phyloP scores from a whole-genome alignment of 345 rosid genomes.

The Abelmoschus esculentus region DNA sequence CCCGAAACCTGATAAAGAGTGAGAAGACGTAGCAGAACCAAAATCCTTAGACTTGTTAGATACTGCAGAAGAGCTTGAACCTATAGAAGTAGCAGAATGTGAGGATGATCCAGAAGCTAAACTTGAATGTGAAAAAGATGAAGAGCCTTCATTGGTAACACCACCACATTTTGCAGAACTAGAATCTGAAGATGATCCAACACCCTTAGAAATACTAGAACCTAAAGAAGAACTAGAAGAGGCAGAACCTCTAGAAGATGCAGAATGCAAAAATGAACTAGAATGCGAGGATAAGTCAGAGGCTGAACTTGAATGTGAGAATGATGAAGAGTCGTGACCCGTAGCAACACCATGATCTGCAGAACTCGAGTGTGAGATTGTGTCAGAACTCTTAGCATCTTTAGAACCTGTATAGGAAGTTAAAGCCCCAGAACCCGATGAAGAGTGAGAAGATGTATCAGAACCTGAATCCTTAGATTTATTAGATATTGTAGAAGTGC shows the following conservation, averaged over 20 bases:
- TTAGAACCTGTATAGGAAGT: neutral
- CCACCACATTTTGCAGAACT: too few species aligned
- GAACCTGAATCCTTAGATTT: too few species aligned
- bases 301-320: neutral
- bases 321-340: neutral
- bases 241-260: neutral
- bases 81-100: neutral
- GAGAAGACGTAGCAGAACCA: neutral
- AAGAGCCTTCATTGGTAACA: too few species aligned
- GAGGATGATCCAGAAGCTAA: too few species aligned
- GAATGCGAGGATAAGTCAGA: neutral
- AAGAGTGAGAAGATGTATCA: too few species aligned
- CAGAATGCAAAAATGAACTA: neutral
- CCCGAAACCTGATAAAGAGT: neutral
- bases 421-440: neutral
- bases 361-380: neutral
- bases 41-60: neutral
- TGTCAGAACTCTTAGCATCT: neutral
- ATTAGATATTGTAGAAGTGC: too few species aligned
- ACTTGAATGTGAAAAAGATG: neutral
- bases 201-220: neutral
- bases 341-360: neutral
- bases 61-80: neutral
- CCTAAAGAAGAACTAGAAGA: neutral
- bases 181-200: too few species aligned